Evolutionary conservation across 2,329 filamentous ascomycete species (phyloP), one percentile per base, ranked within the genome.

Genomic region (Calonectria leucothoes): DNA sequence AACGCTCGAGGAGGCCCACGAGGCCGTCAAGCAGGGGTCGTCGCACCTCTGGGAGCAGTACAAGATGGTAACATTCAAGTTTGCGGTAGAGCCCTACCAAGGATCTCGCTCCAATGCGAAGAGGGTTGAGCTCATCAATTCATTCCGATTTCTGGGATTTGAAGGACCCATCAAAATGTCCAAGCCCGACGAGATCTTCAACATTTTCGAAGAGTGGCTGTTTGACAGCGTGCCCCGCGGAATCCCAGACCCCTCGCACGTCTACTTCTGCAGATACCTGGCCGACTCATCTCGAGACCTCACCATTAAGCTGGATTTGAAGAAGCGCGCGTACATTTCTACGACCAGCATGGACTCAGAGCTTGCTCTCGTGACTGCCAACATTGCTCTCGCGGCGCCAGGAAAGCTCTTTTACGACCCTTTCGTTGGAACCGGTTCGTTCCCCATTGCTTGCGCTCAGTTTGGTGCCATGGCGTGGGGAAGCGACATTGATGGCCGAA

Each of bases 281-380:
- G 93, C 89, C 2, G 86, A 86, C 15, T 93, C 94, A 2, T 90
- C 90, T 4, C 90, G 96, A 55, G 91, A 94, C 67, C 87, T 93
- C 6, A 89, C 94, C 37, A 87, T 90, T 42, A 93, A 90, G 29
- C 97, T 96, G 81, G 95, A 98, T 82, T 89, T 99, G 27, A 99
- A 99, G 88, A 98, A 98, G 85, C 89, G 97, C 33, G 90, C 90
- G 48, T 99, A 99, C 82, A 98, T 99, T 80, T 95, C 94, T 78
- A 98, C 96, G 0, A 99, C 97, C 0, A 97, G 94, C 57, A 98
- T 99, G 97, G 97, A 99, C 82, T 94, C 96, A 0, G 97, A 98
- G 83, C 89, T 99, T 52, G 94, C 95, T 15, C 89, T 99, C 1
- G 87, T 99, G 27, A 98, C 96, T 0, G 97, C 96, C 2, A 99